phyloP scores from a whole-genome alignment of 1,284 basidiomycete species.

The Fomes fomentarius region DNA sequence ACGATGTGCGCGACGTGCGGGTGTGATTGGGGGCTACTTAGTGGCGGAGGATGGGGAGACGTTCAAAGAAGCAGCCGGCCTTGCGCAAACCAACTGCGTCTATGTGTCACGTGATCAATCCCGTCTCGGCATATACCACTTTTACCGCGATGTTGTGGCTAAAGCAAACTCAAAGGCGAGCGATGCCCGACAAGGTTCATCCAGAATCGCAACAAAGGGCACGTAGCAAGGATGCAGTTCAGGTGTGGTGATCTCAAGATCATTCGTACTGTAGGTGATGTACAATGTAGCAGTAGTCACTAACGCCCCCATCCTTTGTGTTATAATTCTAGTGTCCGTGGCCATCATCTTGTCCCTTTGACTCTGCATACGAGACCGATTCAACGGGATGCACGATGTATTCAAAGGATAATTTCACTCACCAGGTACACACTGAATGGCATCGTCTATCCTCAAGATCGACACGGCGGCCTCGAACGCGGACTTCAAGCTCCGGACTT shows the following conservation, averaged over 20 bases:
- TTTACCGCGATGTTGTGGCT: constrained; percentile 11
- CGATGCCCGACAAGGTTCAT: background rate
- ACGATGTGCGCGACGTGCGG: constrained; percentile 6
- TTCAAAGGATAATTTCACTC: constrained; percentile 35
- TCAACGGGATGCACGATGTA: too few relatives aligned
- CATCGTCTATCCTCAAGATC: constrained; percentile 94
- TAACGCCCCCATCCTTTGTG: constrained; percentile 10
- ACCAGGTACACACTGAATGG: constrained; percentile 86
- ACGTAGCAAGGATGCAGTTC: background rate
- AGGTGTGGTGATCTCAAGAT: constrained; percentile 1
- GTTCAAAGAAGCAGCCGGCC: constrained; percentile 15
- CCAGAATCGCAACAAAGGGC: background rate
- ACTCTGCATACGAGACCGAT: constrained; percentile 54
- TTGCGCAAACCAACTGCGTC: constrained; percentile 30
- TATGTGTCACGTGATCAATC: constrained; percentile 19
- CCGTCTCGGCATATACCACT: constrained; percentile 11
- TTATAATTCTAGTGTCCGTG: constrained; percentile 33
- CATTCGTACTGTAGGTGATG: constrained; percentile 22
- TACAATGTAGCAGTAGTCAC: constrained; percentile 20
- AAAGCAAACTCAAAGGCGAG: constrained; percentile 13
- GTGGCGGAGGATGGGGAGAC: constrained; percentile 15
- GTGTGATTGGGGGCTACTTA: constrained; percentile 5
- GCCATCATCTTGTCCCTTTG: constrained; percentile 59
- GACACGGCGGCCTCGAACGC: constrained; percentile 97
- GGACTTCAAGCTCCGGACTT: constrained; percentile 95